A percentile compares a stretch with the other conserved stretches of the same genome.
Conservation (phyloP, 768 basidiomycete genomes). For the Boletales sp. region DNA sequence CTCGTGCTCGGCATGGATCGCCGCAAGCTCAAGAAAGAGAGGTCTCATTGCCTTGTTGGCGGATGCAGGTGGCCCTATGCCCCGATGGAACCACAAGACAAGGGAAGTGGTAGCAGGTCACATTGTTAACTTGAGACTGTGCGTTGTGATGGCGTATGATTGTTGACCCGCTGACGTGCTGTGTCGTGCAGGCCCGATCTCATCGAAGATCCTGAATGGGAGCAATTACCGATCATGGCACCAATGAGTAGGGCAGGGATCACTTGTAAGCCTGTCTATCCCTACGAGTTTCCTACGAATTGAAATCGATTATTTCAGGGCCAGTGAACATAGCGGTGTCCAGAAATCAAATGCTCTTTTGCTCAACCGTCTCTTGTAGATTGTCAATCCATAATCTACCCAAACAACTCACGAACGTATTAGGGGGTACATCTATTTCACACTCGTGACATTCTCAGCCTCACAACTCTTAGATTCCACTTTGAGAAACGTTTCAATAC, state of each 20-base stretch:
- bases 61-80: constrained; percentile 41
- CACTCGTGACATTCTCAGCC: constrained; percentile 2
- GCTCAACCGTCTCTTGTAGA: constrained; percentile 45
- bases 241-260: constrained; percentile 40
- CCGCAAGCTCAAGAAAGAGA: constrained; percentile 28
- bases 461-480: constrained; percentile 28
- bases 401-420: constrained; percentile 17
- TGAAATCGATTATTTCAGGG: constrained; percentile 37
- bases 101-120: constrained; percentile 47
- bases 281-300: background rate
- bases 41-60: constrained; percentile 48
- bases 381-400: constrained; percentile 47
- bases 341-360: constrained; percentile 56
- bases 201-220: constrained; percentile 48
- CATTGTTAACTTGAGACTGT: constrained; percentile 54
- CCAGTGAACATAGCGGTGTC: constrained; percentile 55
- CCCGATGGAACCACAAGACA: constrained; percentile 27
- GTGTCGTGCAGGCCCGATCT: constrained; percentile 46
- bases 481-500: constrained; percentile 21
- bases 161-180: background rate
- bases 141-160: constrained; percentile 2
- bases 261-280: constrained; percentile 41
- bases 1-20: constrained; percentile 33
- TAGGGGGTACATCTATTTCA: constrained; percentile 14
- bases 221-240: constrained; percentile 43